phyloP scores from a whole-genome alignment of 106 monocot genomes.

The Triglochin maritima region DNA sequence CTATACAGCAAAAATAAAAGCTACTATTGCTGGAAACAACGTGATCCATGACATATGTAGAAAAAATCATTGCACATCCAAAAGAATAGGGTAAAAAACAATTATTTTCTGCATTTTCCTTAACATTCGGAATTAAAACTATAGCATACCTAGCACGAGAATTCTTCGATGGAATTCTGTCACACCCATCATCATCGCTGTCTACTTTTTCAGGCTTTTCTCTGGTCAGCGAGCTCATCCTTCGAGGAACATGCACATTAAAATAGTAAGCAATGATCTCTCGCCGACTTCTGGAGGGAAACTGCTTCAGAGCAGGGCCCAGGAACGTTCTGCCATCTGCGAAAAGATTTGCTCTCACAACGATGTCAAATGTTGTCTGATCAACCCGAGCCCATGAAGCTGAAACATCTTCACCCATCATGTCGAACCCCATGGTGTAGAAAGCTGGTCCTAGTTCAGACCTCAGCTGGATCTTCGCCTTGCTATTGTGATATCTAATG shows the following conservation, averaged over 20 bases:
- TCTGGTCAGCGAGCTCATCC: conserved; percentile 42
- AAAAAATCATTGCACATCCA: too few relatives aligned
- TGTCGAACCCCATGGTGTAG: conserved; percentile 33
- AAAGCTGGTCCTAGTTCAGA: conserved; percentile 46
- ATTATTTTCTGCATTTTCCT: too few relatives aligned
- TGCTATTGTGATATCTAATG: conserved; percentile 35
- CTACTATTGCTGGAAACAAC: too few relatives aligned
- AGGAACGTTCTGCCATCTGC: conserved; percentile 37
- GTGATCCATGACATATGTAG: too few relatives aligned
- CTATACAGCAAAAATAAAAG: too few relatives aligned
- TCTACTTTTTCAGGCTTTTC: conserved; percentile 12
- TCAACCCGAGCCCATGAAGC: conserved; percentile 43
- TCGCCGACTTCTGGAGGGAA: conserved; percentile 35
- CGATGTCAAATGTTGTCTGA: conserved; percentile 29
- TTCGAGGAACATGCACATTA: conserved; percentile 55
- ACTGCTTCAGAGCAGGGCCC: conserved; percentile 28
- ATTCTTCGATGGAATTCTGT: too few relatives aligned
- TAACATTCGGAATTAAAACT: too few relatives aligned
- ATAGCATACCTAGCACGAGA: too few relatives aligned
- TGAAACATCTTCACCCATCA: conserved; percentile 64
- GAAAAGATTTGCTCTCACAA: conserved; percentile 30
- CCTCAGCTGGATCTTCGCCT: conserved; percentile 32
- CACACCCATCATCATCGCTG: conserved; percentile 38
- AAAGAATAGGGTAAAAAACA: too few relatives aligned
- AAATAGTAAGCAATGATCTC: conserved; percentile 53